Percentiles rank a stretch among this genome's conserved stretches.
Conservation (phyloP, 345 rosid species). For the Moricandia arvensis region DNA sequence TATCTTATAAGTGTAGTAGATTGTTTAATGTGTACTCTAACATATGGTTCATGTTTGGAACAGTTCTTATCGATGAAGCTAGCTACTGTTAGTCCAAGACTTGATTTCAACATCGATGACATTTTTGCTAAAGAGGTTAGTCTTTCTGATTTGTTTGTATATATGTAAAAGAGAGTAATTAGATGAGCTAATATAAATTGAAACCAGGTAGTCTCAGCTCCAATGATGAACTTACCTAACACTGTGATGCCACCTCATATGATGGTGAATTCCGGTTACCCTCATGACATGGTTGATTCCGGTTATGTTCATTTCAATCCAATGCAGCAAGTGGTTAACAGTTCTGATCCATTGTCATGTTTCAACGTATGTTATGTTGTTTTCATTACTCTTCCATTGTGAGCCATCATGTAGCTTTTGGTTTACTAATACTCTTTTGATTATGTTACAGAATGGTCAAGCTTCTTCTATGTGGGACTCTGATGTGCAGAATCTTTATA, state of each 20-base stretch:
- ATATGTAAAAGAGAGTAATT: not conserved
- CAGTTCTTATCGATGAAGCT: constrained; percentile 98
- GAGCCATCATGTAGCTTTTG: not conserved
- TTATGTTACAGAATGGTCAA: constrained; percentile 54
- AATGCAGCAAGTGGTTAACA: constrained; percentile 47
- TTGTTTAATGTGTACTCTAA: not conserved
- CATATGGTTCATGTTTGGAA: constrained; percentile 31
- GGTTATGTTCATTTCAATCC: constrained; percentile 56
- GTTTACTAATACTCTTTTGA: not conserved
- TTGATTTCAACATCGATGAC: constrained; percentile 73
- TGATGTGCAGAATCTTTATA: constrained; percentile 62
- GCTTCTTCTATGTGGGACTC: constrained; percentile 60
- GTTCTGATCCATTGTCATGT: constrained; percentile 38
- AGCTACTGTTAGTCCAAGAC: constrained; percentile 78
- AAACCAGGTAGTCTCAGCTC: constrained; percentile 31
- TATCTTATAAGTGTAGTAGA: not conserved
- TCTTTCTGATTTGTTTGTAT: not conserved
- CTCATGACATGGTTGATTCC: constrained; percentile 32
- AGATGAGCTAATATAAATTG: constrained; percentile 16
- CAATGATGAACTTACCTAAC: constrained; percentile 18
- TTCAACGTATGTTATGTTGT: constrained; percentile 9
- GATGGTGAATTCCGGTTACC: constrained; percentile 16
- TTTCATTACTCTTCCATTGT: not conserved
- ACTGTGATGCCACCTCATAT: constrained; percentile 45
- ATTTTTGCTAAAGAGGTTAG: constrained; percentile 80